Evolutionary conservation across 1,139 yeast genomes (phyloP).

Genomic region (Pichia sp.): DNA sequence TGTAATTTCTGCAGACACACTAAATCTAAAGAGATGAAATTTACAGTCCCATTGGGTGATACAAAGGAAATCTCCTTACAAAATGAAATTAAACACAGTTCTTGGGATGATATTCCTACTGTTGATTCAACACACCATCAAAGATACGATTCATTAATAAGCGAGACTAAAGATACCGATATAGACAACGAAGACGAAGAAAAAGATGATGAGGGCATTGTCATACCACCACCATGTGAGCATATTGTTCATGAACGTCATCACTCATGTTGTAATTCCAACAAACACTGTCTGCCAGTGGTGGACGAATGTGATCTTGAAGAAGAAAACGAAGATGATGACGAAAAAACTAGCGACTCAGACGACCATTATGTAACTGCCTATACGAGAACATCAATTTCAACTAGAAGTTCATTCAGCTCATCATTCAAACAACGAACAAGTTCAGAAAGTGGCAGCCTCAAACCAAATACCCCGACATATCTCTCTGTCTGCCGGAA

Average conservation of each 20-base stretch:
- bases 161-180: too few species aligned
- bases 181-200: too few species aligned
- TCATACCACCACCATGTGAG: too few species aligned
- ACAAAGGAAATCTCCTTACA: conserved; percentile 13
- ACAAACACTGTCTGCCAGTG: not conserved
- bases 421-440: not conserved
- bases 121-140: not conserved
- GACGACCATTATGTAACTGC: not conserved
- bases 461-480: not conserved
- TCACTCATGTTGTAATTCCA: not conserved
- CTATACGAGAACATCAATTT: not conserved
- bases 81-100: conserved; percentile 16
- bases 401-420: not conserved
- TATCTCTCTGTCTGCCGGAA: conserved; percentile 1
- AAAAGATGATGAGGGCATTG: too few species aligned
- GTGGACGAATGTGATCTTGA: not conserved
- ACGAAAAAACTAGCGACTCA: not conserved
- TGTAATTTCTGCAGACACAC: conserved; percentile 30
- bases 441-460: not conserved
- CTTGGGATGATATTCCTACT: conserved; percentile 19
- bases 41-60: conserved; percentile 13
- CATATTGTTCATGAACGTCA: too few species aligned
- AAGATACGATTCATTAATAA: too few species aligned
- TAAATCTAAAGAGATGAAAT: conserved; percentile 8
- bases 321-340: not conserved